A percentile compares a stretch with the other conserved stretches of the same genome.
phyloP scores from a whole-genome alignment of 768 basidiomycete species.

The Auricularia heimuer region DNA sequence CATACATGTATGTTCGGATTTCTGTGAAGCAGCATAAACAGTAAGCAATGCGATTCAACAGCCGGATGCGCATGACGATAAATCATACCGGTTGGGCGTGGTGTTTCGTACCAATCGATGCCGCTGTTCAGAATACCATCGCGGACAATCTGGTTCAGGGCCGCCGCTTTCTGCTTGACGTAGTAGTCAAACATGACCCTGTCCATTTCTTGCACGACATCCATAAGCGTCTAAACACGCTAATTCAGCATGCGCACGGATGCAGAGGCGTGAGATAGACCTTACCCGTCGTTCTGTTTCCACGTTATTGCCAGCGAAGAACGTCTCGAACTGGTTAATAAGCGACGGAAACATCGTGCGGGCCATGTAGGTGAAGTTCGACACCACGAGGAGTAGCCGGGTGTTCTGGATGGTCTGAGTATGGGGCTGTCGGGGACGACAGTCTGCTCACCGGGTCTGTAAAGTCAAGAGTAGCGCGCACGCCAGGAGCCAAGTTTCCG shows the following conservation, averaged over 20 bases:
- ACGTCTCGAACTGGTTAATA: conserved; percentile 68
- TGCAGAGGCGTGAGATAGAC: background rate
- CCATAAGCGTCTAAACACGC: conserved; percentile 49
- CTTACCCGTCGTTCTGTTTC: conserved; percentile 61
- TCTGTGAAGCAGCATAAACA: conserved; percentile 36
- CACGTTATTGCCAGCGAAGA: conserved; percentile 56
- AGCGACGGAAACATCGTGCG: conserved; percentile 64
- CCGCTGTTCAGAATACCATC: conserved; percentile 66
- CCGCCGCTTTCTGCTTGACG: conserved; percentile 68
- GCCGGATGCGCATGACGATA: background rate
- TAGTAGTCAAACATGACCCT: conserved; percentile 84
- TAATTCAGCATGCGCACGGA: background rate
- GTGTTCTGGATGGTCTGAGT: conserved; percentile 47
- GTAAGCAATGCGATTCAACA: too few relatives aligned
- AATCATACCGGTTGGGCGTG: conserved; percentile 75
- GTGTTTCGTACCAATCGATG: conserved; percentile 93
- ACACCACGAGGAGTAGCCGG: conserved; percentile 77
- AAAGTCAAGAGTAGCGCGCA: conserved; percentile 47
- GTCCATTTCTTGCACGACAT: conserved; percentile 76
- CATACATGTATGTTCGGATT: conserved; percentile 91
- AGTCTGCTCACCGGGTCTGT: conserved; percentile 42
- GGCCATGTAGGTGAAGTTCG: conserved; percentile 75
- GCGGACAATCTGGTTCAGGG: conserved; percentile 56
- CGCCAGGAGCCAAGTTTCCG: conserved; percentile 20
- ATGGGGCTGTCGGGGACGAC: too few relatives aligned